Evolutionary conservation across 306 rosid genomes (phyloP).

Genomic region (Mimosa pudica): DNA sequence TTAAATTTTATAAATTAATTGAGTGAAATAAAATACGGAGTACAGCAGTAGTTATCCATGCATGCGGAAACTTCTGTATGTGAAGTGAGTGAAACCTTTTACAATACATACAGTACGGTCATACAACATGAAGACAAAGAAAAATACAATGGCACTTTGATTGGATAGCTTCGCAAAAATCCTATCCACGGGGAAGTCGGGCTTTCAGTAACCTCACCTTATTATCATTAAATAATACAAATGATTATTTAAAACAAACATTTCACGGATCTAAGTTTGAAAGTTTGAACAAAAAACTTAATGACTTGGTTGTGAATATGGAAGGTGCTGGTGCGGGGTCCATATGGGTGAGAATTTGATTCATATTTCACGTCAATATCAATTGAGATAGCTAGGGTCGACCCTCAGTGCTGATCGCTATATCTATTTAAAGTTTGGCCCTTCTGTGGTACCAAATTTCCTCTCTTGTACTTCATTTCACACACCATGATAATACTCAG

Average conservation of each 20-base stretch:
- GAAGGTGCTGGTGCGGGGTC: neutral
- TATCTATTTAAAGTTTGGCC: neutral
- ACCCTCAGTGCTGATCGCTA: neutral
- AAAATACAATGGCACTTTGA: neutral
- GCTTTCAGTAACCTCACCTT: neutral
- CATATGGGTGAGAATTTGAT: neutral
- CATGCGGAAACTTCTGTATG: neutral
- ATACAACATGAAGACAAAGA: neutral
- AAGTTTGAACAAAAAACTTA: neutral
- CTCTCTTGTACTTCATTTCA: neutral
- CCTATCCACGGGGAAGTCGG: neutral
- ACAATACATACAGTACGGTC: too few relatives aligned
- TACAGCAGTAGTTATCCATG: neutral
- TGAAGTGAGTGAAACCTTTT: constrained; percentile 7
- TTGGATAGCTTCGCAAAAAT: neutral
- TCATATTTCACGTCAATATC: neutral
- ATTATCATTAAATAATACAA: too few relatives aligned
- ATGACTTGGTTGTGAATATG: neutral
- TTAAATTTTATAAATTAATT: too few relatives aligned
- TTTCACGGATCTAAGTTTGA: neutral
- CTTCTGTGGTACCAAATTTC: neutral
- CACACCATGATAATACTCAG: too few relatives aligned
- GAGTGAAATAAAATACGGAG: neutral
- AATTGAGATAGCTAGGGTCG: neutral
- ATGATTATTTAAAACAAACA: too few relatives aligned